Evolutionary conservation across 495 filamentous ascomycete species (phyloP).

Genomic region (Cladorrhinum samala): DNA sequence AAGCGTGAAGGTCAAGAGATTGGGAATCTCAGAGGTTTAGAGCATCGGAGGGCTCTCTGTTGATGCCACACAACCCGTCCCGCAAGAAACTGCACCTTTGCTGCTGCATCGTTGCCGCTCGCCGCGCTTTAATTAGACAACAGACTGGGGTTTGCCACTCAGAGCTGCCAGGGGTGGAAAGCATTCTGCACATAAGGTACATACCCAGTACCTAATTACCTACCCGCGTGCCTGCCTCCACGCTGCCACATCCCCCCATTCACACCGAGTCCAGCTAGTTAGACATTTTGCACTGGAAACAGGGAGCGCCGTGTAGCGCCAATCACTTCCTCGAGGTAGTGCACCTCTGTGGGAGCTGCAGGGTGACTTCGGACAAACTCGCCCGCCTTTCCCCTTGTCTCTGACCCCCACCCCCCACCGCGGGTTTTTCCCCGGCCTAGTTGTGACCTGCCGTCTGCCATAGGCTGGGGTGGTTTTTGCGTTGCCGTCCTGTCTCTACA

Average conservation of each 20-base stretch:
- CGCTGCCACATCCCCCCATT: background rate
- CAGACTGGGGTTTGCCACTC: slow-evolving; percentile 17
- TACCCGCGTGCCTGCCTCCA: slow-evolving; percentile 3
- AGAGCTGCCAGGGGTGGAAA: background rate
- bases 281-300: slow-evolving; percentile 14
- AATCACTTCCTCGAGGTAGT: slow-evolving; percentile 25
- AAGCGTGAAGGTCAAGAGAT: slow-evolving; percentile 1
- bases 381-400: slow-evolving; percentile 8
- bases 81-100: slow-evolving; percentile 9
- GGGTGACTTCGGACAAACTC: slow-evolving; percentile 9
- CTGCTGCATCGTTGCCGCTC: slow-evolving; percentile 16
- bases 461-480: slow-evolving; percentile 33
- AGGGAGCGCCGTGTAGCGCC: slow-evolving; percentile 21
- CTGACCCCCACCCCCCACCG: slow-evolving; percentile 21
- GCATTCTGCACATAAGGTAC: background rate
- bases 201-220: slow-evolving; percentile 1
- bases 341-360: slow-evolving; percentile 24
- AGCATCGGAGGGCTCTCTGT: no score
- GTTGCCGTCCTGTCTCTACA: slow-evolving; percentile 19
- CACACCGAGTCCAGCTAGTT: slow-evolving; percentile 12
- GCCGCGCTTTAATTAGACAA: slow-evolving; percentile 22
- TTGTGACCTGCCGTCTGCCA: slow-evolving; percentile 18
- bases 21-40: slow-evolving; percentile 3
- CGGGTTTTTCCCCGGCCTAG: slow-evolving; percentile 12
- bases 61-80: slow-evolving; percentile 19